Base-by-base conservation (phyloP, 805 yeast species). In the Kluyveromyces aestuarii region DNA sequence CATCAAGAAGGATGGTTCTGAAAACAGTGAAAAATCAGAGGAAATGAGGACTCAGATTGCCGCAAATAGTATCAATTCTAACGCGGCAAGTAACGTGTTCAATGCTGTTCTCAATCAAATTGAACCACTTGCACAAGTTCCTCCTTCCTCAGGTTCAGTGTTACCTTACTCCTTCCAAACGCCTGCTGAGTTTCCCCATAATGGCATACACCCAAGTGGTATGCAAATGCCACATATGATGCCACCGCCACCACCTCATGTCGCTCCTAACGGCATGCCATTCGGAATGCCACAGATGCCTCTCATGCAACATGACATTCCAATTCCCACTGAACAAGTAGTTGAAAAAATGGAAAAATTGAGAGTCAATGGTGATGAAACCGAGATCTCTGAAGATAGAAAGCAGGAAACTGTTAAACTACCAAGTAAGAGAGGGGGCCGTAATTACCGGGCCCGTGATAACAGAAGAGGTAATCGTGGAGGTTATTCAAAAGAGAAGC, bases 1-100 rank as follows among this genome's bases (percentile, higher is more conserved):
- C 48, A 69, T 78, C 51, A 74, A 75, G 55, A 67, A 67, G n/a
- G 51, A 53, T 30, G 56, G 54, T 18, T 36, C 14, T n/a, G 46
- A 38, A 16, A 44, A 49, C 18, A 13, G 30, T 27, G 44, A 40
- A 13, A 21, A 36, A 10, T 19, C 47, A 14, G 11, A 18, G 13
- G 53, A 46, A 9, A 55, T 62, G 13, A 67, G 58, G 11, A 52
- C 58, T 19, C 61, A 56, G 27, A 44, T 52, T 30, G 46, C 49
- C 6, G 57, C 59, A 35, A 56, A 54, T 30, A 50, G 52, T 17
- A 14, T 43, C 8, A 36, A 43, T 33, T 25, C 45, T 16, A 50
- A 49, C 7, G 59, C 64, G 14, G 64, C 68, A 2, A 63, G 59
- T 50, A 61, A 66, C 49, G 61, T 58, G 44, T 60, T 62, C 54